Evolutionary conservation across 768 basidiomycete species (phyloP).

Genomic region (Nevesoporus exiguus): DNA sequence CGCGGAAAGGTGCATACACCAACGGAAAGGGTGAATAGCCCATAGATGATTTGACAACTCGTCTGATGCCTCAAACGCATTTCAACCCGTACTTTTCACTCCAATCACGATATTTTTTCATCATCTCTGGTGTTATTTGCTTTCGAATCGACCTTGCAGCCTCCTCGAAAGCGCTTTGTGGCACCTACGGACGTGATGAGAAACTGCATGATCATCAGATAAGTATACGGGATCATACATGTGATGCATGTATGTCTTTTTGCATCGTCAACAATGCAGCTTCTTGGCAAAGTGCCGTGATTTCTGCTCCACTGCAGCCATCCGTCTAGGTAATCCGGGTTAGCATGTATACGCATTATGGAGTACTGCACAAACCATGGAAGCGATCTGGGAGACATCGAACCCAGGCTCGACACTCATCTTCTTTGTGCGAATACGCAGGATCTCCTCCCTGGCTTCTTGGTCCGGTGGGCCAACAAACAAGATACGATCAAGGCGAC

Average conservation of each 20-base stretch:
- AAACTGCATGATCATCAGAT: background rate
- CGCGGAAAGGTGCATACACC: no score
- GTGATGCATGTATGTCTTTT: conserved; percentile 70
- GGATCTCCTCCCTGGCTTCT: conserved; percentile 76
- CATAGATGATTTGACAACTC: background rate
- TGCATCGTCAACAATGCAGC: conserved; percentile 93
- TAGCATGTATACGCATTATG: background rate
- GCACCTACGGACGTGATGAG: conserved; percentile 50
- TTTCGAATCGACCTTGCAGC: conserved; percentile 70
- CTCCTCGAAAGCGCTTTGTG: conserved; percentile 64
- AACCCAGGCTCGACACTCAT: conserved; percentile 81
- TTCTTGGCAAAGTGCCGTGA: conserved; percentile 90
- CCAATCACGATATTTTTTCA: conserved; percentile 75
- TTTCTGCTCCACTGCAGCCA: conserved; percentile 96
- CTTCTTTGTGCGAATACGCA: conserved; percentile 66
- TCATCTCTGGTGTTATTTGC: conserved; percentile 81
- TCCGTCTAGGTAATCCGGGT: conserved; percentile 56
- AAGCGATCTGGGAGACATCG: conserved; percentile 64
- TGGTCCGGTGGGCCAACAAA: conserved; percentile 93
- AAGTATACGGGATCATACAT: conserved; percentile 45
- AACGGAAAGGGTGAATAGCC: no score
- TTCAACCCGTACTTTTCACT: conserved; percentile 33
- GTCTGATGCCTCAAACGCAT: conserved; percentile 1
- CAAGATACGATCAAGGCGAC: conserved; percentile 88
- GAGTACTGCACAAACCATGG: conserved; percentile 45